phyloP scores from a whole-genome alignment of 2,329 filamentous ascomycete genomes.

The Apiospora hydei region DNA sequence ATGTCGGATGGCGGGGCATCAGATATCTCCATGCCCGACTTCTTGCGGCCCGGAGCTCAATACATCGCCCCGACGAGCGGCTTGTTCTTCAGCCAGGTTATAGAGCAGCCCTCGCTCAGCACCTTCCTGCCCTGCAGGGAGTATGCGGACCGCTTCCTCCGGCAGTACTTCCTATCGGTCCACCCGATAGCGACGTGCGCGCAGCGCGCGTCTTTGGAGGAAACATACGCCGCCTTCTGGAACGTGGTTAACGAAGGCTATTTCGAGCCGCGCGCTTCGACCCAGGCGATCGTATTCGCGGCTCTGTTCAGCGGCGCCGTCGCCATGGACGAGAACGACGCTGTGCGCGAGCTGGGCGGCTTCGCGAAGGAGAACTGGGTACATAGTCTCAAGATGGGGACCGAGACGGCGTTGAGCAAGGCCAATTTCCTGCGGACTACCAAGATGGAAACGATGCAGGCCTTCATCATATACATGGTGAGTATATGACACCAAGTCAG shows the following conservation, averaged over 20 bases:
- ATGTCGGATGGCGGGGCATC: slow-evolving; percentile 34
- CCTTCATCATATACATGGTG: slow-evolving; percentile 79
- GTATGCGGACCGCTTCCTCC: slow-evolving; percentile 67
- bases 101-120: slow-evolving; percentile 58
- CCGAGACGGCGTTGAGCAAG: slow-evolving; percentile 71
- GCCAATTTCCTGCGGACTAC: slow-evolving; percentile 75
- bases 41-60: slow-evolving; percentile 68
- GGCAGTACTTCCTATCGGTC: slow-evolving; percentile 72
- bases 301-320: slow-evolving; percentile 73
- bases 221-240: slow-evolving; percentile 72
- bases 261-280: slow-evolving; percentile 67
- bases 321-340: slow-evolving; percentile 65
- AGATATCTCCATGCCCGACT: slow-evolving; percentile 52
- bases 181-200: slow-evolving; percentile 73
- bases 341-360: slow-evolving; percentile 60
- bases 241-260: slow-evolving; percentile 60
- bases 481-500: slow-evolving; percentile 35
- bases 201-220: slow-evolving; percentile 72
- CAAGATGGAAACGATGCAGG: slow-evolving; percentile 77
- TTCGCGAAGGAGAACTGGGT: slow-evolving; percentile 64
- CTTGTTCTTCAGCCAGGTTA: slow-evolving; percentile 68
- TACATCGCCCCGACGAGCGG: slow-evolving; percentile 74
- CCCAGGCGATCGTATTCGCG: slow-evolving; percentile 74
- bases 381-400: slow-evolving; percentile 68
- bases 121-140: slow-evolving; percentile 66